Evolutionary conservation across 164 flowering plant genomes (phyloP).

Genomic region (Magnolia changhungtana): DNA sequence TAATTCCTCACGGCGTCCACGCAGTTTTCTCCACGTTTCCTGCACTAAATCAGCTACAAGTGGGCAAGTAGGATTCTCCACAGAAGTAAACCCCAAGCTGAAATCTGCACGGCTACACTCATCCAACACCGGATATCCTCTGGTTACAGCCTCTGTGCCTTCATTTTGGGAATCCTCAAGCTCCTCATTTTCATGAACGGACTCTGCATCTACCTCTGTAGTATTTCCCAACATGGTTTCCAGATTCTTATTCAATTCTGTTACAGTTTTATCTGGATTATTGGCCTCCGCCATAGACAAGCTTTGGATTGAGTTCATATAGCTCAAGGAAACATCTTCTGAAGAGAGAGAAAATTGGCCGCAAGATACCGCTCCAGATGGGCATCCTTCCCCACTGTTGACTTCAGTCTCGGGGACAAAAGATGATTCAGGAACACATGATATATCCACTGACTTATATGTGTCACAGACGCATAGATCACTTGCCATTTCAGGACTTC

Average conservation of each 20-base stretch:
- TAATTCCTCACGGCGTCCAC: conserved; percentile 39
- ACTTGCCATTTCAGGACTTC: conserved; percentile 24
- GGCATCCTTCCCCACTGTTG: conserved; percentile 30
- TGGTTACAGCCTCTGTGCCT: conserved; percentile 27
- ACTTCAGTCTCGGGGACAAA: conserved; percentile 79
- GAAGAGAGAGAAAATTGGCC: conserved; percentile 21
- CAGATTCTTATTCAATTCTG: conserved; percentile 17
- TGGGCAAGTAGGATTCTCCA: conserved; percentile 16
- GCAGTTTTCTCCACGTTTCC: conserved; percentile 69
- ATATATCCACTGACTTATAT: conserved; percentile 43
- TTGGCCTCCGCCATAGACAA: conserved; percentile 9
- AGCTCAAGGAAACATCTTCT: conserved; percentile 25
- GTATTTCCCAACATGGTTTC: conserved; percentile 13
- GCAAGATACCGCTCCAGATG: conserved; percentile 30
- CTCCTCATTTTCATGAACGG: conserved; percentile 35
- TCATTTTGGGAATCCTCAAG: conserved; percentile 55
- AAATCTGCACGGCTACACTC: conserved; percentile 87
- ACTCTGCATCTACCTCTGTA: conserved; percentile 25
- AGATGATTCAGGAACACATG: conserved; percentile 79
- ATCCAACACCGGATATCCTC: conserved; percentile 60
- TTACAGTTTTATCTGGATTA: conserved; percentile 16
- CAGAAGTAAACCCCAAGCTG: conserved; percentile 17
- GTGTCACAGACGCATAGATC: conserved; percentile 14
- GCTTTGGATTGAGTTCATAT: conserved; percentile 10
- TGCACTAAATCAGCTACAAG: conserved; percentile 33